Evolutionary conservation across 345 rosid species (phyloP).

Genomic region (Lumnitzera littorea): DNA sequence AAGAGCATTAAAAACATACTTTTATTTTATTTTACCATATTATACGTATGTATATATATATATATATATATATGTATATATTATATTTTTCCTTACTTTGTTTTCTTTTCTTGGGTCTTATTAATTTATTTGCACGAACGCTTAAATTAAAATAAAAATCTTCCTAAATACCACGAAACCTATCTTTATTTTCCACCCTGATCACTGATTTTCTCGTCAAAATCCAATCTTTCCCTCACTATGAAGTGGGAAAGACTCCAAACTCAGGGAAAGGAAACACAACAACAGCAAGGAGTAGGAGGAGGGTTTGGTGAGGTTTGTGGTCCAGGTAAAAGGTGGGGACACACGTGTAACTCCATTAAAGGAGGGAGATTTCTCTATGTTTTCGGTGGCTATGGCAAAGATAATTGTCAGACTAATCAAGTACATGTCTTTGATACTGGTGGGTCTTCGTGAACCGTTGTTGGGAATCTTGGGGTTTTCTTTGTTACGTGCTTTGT

Average conservation of each 20-base stretch:
- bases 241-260: conserved; percentile 86
- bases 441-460: conserved; percentile 35
- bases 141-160: too few relatives aligned
- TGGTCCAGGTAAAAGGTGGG: conserved; percentile 97
- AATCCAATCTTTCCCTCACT: conserved; percentile 22
- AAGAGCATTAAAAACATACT: too few relatives aligned
- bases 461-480: conserved; percentile 2
- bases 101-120: too few relatives aligned
- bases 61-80: too few relatives aligned
- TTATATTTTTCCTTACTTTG: too few relatives aligned
- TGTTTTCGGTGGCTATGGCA: conserved; percentile 89
- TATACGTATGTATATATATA: too few relatives aligned
- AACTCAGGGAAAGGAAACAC: conserved; percentile 5
- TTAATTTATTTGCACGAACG: too few relatives aligned
- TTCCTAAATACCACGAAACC: conserved; percentile 11
- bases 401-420: conserved; percentile 92
- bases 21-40: too few relatives aligned
- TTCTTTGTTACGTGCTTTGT: conserved; percentile 1
- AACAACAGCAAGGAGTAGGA: conserved; percentile 21
- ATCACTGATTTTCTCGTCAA: conserved; percentile 10
- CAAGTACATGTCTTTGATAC: conserved; percentile 91
- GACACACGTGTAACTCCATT: conserved; percentile 91
- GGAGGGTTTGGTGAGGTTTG: conserved; percentile 10
- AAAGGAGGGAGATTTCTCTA: conserved; percentile 85
- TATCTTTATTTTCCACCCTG: conserved; percentile 10